phyloP scores from a whole-genome alignment of 306 rosid species.

The Cucurbita argyrosperma region DNA sequence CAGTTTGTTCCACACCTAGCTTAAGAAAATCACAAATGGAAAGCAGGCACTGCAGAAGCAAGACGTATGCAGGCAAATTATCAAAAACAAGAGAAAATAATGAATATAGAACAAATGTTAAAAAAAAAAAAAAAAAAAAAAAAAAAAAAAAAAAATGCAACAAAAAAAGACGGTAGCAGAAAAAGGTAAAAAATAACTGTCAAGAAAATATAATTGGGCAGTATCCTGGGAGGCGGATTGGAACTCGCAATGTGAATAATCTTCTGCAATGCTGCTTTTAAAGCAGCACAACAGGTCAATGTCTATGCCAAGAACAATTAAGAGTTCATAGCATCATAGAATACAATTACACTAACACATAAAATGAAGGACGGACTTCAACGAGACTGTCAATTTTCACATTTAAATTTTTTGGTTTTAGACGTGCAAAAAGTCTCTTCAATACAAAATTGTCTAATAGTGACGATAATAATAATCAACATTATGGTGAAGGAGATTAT shows the following conservation, averaged over 20 bases:
- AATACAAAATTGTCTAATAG: background rate
- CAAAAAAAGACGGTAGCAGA: background rate
- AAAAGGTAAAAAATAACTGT: background rate
- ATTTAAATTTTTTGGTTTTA: background rate
- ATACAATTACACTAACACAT: background rate
- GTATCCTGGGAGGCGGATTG: constrained; percentile 93
- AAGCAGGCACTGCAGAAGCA: constrained; percentile 71
- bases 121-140: background rate
- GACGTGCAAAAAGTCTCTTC: background rate
- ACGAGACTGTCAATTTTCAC: background rate
- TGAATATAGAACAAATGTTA: background rate
- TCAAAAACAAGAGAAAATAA: background rate
- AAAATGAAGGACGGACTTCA: background rate
- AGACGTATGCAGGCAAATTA: background rate
- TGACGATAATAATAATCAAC: background rate
- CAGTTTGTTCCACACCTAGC: constrained; percentile 80
- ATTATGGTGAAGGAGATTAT: background rate
- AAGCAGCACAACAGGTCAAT: background rate
- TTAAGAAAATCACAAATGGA: constrained; percentile 11
- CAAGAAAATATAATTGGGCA: constrained; percentile 63
- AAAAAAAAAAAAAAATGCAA: background rate
- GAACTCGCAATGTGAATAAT: constrained; percentile 91
- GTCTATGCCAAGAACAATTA: constrained; percentile 2
- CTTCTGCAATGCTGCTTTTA: constrained; percentile 69
- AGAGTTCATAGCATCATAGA: background rate